Conservation (phyloP, 441 rosid species). For the Eutrema salsugineum region DNA sequence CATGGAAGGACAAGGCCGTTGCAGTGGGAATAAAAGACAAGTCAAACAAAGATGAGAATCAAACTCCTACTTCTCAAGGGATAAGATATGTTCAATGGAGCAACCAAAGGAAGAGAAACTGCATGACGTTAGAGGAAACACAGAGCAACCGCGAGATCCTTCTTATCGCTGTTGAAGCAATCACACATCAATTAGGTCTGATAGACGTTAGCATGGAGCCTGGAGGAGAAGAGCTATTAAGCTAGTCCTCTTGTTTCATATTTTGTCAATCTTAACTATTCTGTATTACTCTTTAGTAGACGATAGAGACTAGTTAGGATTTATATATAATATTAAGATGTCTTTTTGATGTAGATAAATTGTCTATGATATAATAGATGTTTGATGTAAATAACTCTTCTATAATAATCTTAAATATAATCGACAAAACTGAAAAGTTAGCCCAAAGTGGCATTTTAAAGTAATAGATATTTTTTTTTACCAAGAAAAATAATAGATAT, state of each 20-base stretch:
- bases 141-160: conserved; percentile 1
- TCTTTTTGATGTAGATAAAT: background rate
- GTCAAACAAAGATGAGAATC: too few species aligned
- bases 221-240: background rate
- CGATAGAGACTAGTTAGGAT: background rate
- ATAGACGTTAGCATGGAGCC: background rate
- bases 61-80: background rate
- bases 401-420: too few species aligned
- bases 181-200: background rate
- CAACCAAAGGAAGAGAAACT: background rate
- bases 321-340: background rate
- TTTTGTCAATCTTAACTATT: background rate
- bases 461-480: too few species aligned
- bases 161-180: conserved; percentile 2
- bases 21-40: too few species aligned
- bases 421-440: too few species aligned
- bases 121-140: background rate
- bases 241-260: background rate
- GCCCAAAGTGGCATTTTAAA: too few species aligned
- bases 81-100: conserved; percentile 9
- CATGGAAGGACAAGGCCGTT: too few species aligned
- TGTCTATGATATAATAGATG: conserved; percentile 12
- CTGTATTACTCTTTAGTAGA: too few species aligned
- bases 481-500: too few species aligned
- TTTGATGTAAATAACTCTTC: background rate